phyloP scores from a whole-genome alignment of 2,329 filamentous ascomycete genomes.

The Cladophialophora yegresii region DNA sequence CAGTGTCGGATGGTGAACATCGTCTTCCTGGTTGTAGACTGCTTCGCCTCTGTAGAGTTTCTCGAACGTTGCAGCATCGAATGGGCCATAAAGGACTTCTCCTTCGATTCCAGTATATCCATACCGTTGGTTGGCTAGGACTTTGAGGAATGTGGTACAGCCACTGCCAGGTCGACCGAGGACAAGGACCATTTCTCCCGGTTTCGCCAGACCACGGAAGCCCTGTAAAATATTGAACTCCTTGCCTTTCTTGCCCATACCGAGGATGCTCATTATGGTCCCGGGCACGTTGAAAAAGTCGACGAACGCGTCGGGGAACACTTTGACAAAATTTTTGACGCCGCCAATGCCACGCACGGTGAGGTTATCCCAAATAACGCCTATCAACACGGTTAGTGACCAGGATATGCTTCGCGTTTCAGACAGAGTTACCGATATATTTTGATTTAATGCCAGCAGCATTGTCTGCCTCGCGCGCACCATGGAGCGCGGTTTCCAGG shows the following conservation, averaged over 20 bases:
- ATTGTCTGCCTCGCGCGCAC: constrained; percentile 68
- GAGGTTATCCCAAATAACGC: constrained; percentile 72
- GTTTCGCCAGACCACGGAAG: constrained; percentile 67
- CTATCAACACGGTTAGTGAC: not conserved
- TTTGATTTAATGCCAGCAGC: constrained; percentile 79
- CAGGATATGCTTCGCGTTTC: not conserved
- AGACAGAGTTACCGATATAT: constrained; percentile 58
- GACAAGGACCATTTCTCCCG: constrained; percentile 87
- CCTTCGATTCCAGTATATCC: constrained; percentile 65
- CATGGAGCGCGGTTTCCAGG: constrained; percentile 71
- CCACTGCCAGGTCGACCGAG: constrained; percentile 74
- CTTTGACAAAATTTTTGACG: constrained; percentile 69
- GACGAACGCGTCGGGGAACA: constrained; percentile 75
- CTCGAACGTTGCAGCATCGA: constrained; percentile 67
- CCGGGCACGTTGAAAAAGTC: constrained; percentile 74
- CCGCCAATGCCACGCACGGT: constrained; percentile 76
- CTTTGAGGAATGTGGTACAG: constrained; percentile 69
- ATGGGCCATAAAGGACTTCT: constrained; percentile 75
- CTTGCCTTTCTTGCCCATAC: constrained; percentile 65
- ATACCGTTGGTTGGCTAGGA: constrained; percentile 66
- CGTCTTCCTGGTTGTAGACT: constrained; percentile 84
- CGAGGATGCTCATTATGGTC: constrained; percentile 64
- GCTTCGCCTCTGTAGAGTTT: constrained; percentile 76
- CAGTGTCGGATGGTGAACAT: constrained; percentile 80
- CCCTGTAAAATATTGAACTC: constrained; percentile 73